A percentile compares a stretch with the other conserved stretches of the same genome.
Conservation (phyloP, 768 basidiomycete species). For the Fomitopsis serialis region DNA sequence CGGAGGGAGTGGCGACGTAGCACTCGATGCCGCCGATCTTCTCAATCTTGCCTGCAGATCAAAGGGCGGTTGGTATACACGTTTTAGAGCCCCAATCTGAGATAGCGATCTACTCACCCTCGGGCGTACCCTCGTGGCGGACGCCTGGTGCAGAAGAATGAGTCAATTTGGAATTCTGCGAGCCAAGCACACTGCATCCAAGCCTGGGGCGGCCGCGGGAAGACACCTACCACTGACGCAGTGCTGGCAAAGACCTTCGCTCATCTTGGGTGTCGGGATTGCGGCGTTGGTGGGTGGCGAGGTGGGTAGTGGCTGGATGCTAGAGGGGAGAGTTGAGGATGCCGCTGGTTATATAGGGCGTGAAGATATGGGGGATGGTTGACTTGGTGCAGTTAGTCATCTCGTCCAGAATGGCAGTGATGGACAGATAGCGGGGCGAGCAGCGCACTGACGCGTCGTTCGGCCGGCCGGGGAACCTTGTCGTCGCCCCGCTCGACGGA, state of each 20-base stretch:
- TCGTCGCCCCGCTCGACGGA: too few species aligned
- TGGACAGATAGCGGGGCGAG: too few species aligned
- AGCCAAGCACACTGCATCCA: not conserved
- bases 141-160: too few species aligned
- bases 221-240: constrained; percentile 44
- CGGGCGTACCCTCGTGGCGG: constrained; percentile 16
- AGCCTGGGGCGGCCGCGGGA: not conserved
- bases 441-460: too few species aligned
- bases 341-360: not conserved
- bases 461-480: too few species aligned
- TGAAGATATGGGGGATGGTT: too few species aligned
- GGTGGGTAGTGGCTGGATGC: not conserved
- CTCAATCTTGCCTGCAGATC: constrained; percentile 27
- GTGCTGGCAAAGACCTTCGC: constrained; percentile 38
- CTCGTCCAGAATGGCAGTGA: too few species aligned
- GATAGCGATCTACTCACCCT: constrained; percentile 9
- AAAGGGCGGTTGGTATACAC: not conserved
- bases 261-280: too few species aligned
- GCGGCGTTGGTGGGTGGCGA: too few species aligned
- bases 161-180: not conserved
- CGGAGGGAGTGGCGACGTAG: constrained; percentile 36
- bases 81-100: not conserved
- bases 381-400: too few species aligned
- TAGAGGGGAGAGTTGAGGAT: not conserved
- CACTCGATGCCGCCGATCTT: constrained; percentile 32